Evolutionary conservation across 2,329 filamentous ascomycete species (phyloP), one percentile per base, ranked within the genome.

Genomic region (Colletotrichum echinochloae): DNA sequence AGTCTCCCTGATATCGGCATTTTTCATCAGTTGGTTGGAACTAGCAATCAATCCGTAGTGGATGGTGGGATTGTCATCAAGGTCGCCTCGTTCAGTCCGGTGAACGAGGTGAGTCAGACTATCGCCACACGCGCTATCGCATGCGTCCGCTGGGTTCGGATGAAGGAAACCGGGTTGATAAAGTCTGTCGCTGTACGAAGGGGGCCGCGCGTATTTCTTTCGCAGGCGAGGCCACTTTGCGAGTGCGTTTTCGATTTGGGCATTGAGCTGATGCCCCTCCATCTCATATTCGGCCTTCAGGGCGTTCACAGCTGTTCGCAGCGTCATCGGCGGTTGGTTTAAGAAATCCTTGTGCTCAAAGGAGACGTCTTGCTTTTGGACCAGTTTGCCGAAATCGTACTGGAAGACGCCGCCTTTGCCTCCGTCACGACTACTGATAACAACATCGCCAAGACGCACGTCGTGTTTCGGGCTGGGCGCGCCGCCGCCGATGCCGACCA

Each of bases 21-120:
- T 60, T 35, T 78, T 77, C 68, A 82, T 78, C 14, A 80, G 1
- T n/a, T 69, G 66, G 54, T 80, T 79, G 0, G 54, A 78, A 0
- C 77, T 81, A 1, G 78, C 80, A 62, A 83, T 80, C 0, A 77
- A 37, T 0, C 81, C 81, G 37, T 79, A 80, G 63, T 81, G 73
- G 9, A 77, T 65, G 1, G 65, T 66, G 2, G 71, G 74, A 11
- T 76, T 51, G 16, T 72, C 60, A 0, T 69, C 64, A 0, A 72
- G 28, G 26, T 73, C 60, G 18, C 5, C n/a, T 1, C 73, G 70
- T 35, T 66, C 5, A 0, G 9, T 3, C 4, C 57, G 33, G 4
- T 20, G 9, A 16, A 63, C 26, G 0, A 63, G 4, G 20, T 62
- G 6, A 5, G 20, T 18, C 3, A 30, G 16, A n/a, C 33, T 12